Base-by-base conservation (phyloP, 2,329 filamentous ascomycete species). In the Aureobasidium mangrovei region DNA sequence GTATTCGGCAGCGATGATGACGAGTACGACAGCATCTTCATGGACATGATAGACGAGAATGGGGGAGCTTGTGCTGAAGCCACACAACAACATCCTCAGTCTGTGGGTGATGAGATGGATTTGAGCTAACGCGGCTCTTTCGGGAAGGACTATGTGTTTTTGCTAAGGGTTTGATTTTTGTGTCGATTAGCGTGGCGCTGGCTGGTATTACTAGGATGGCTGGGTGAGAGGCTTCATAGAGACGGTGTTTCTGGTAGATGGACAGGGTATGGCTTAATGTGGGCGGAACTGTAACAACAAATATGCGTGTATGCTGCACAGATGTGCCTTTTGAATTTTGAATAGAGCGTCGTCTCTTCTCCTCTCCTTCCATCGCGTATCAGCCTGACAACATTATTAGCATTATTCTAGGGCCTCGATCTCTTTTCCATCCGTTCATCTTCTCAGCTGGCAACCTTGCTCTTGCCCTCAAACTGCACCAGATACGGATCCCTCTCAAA, bases 1-100 rank as follows among this genome's bases (percentile, higher is more conserved):
- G 65, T 65, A 60, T 69, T 72, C 43, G 71, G 72, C n/a, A 77
- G 76, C 60, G 49, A 53, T 24, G 79, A 80, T n/a, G 76, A 77
- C 35, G 80, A 82, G 58, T 83, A 82, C 61, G 79, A 83, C 61
- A 70, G 71, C 58, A 70, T 83, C 6, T 83, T 95, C 65, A 79
- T 81, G 72, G 82, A 88, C 60, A 65, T 87, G 36, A 67, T 81
- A 48, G 73, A 77, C n/a, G 69, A 75, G 57, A 71, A 76, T 45
- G 63, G 10, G 56, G 62, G 44, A 31, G 18, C 28, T 10, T 39
- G 60, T 57, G 5, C 36, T 44, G 7, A 55, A 59, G 49, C 51
- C 47, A 26, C 57, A 59, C 42, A 56, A 27, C 59, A 51, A 65
- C 42, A 58, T 59, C 18, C 55, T 59, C 29, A 60, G 60, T 36